Evolutionary conservation across 192 early-diverging fungal genomes (phyloP).

Genomic region (Dissophora globulifera): DNA sequence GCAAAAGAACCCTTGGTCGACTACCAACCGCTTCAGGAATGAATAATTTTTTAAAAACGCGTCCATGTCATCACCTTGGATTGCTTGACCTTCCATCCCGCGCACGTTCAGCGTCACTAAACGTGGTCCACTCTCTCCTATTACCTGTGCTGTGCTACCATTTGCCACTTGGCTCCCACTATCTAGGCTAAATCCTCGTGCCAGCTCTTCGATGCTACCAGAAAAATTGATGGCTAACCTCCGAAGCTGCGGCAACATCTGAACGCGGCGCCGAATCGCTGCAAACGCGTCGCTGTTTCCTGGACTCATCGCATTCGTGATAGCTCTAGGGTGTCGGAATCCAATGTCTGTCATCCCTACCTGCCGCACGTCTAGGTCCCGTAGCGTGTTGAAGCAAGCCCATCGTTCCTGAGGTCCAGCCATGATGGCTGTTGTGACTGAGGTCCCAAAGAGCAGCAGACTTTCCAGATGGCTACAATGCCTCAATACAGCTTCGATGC

Average conservation of each 20-base stretch:
- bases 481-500: background rate
- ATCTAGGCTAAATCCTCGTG: background rate
- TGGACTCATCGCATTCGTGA: background rate
- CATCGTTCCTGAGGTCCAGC: background rate
- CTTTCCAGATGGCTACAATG: background rate
- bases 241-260: background rate
- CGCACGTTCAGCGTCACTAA: too few relatives aligned
- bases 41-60: background rate
- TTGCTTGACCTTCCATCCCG: background rate
- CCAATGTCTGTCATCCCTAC: background rate
- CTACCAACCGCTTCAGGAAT: background rate
- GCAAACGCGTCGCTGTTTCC: background rate
- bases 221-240: background rate
- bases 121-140: too few relatives aligned
- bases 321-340: background rate
- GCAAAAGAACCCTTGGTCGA: too few relatives aligned
- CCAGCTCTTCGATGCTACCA: conserved; percentile 2
- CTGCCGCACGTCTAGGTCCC: background rate
- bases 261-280: background rate
- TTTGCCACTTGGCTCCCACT: too few relatives aligned
- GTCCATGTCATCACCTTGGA: background rate
- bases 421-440: conserved; percentile 1
- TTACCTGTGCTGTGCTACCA: too few relatives aligned
- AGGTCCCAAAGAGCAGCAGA: background rate
- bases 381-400: conserved; percentile 2